phyloP scores from a whole-genome alignment of 306 rosid species.

The Sophora flavescens region DNA sequence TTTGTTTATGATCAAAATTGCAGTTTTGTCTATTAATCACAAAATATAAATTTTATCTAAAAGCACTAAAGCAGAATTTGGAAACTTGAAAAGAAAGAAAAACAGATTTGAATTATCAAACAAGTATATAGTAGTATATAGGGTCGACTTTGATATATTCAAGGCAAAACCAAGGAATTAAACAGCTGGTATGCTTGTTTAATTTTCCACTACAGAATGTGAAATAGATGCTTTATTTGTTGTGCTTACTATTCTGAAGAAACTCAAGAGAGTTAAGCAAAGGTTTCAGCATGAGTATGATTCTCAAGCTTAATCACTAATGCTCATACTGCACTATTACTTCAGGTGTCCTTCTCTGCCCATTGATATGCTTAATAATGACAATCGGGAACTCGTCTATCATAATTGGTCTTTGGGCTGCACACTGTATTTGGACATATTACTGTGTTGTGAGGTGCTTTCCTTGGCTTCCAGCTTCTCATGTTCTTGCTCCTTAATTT shows the following conservation, averaged over 20 bases:
- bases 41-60: background rate
- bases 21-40: background rate
- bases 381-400: constrained; percentile 69
- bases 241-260: background rate
- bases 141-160: constrained; percentile 14
- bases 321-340: constrained; percentile 32
- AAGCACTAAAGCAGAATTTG: background rate
- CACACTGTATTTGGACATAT: constrained; percentile 75
- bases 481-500: constrained; percentile 7
- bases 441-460: constrained; percentile 76
- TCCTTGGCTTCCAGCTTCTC: constrained; percentile 33
- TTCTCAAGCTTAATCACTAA: constrained; percentile 11
- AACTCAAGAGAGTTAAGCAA: constrained; percentile 11
- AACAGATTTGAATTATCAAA: background rate
- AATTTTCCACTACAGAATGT: constrained; percentile 3
- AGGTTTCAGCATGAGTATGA: constrained; percentile 39
- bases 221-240: constrained; percentile 3
- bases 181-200: background rate
- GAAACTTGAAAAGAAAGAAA: background rate
- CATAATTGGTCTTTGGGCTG: constrained; percentile 83
- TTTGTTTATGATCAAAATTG: background rate
- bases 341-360: constrained; percentile 83
- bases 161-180: background rate
- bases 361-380: constrained; percentile 74
- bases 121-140: background rate